phyloP scores from a whole-genome alignment of 148 eudicot genomes.

The Linanthus parryae region DNA sequence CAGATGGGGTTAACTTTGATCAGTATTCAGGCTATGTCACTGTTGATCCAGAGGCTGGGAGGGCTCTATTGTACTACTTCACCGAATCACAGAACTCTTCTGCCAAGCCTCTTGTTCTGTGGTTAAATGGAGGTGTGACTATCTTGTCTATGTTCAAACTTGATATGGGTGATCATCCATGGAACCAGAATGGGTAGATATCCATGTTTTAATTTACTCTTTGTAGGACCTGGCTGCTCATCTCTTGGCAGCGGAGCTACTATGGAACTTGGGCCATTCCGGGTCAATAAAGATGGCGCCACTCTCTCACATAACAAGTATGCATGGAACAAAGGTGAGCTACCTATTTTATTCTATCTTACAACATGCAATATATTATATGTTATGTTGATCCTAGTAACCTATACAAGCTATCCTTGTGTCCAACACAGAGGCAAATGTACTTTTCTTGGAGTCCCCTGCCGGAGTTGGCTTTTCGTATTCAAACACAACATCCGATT shows the following conservation, averaged over 20 bases:
- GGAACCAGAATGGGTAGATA: no score
- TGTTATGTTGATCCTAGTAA: no score
- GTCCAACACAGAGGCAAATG: no score
- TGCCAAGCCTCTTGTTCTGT: constrained; percentile 24
- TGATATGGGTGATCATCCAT: no score
- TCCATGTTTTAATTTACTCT: no score
- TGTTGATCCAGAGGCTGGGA: constrained; percentile 19
- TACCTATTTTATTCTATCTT: no score
- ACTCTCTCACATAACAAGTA: constrained; percentile 24
- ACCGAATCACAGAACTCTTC: constrained; percentile 11
- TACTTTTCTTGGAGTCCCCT: no score
- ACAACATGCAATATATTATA: no score
- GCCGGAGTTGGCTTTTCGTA: no score
- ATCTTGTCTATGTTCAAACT: no score
- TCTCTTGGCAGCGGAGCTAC: constrained; percentile 34
- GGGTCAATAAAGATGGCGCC: constrained; percentile 24
- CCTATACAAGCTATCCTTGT: no score
- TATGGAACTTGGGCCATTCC: constrained; percentile 38
- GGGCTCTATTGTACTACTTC: constrained; percentile 26
- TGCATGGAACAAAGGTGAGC: constrained; percentile 37
- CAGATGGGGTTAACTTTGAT: constrained; percentile 12
- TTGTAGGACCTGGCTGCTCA: constrained; percentile 39
- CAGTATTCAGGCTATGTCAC: constrained; percentile 31
- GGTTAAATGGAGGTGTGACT: constrained; percentile 36
- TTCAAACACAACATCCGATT: no score